Evolutionary conservation across 2,329 filamentous ascomycete species (phyloP), one percentile per base, ranked within the genome.

Genomic region (Sporothrix sp.): DNA sequence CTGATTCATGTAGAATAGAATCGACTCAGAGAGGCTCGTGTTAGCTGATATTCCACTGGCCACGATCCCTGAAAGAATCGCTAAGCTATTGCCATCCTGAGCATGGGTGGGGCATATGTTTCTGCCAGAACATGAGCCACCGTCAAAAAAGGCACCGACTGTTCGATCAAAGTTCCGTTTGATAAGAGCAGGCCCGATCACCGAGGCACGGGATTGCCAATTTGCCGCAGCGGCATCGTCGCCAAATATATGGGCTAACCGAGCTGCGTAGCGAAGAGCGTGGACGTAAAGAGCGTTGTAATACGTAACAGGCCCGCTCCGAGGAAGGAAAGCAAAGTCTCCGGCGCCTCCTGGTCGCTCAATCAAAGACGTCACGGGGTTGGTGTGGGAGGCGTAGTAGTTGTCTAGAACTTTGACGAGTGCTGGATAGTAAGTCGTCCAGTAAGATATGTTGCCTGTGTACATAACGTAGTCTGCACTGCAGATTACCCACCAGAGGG

Each of bases 271-370:
- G 1, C 62, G 58, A 1, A 76, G 63, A 0, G 73, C 71, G 7
- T 70, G 63, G 2, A 73, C 66, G 50, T 76, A 75, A 3, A 76
- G 63, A 1, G 71, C 71, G 52, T 72, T 77, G 66, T 75, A 76
- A 54, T 77, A 77, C 0, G 71, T 74, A 20, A 74, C 68, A 1
- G 70, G 61, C 0, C 74, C 73, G 20, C 61, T 66, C 4, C 74
- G 66, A 1, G 66, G 65, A 1, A 76, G 59, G 55, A 77, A 77
- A 0, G 72, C 74, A 55, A 71, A 77, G 58, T 77, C 74, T 3
- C 74, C 73, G 52, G 74, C 74, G 1, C 66, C 66, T 1, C 63
- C 64, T 5, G 60, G 63, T 2, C 64, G 66, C 50, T 74, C 73
- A 18, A 66, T 61, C 3, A 77, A 62, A 0, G 61, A 61, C 1